Evolutionary conservation across 2,329 filamentous ascomycete genomes (phyloP), one percentile per base, ranked within the genome.

Genomic region (Zasmidium cellare): DNA sequence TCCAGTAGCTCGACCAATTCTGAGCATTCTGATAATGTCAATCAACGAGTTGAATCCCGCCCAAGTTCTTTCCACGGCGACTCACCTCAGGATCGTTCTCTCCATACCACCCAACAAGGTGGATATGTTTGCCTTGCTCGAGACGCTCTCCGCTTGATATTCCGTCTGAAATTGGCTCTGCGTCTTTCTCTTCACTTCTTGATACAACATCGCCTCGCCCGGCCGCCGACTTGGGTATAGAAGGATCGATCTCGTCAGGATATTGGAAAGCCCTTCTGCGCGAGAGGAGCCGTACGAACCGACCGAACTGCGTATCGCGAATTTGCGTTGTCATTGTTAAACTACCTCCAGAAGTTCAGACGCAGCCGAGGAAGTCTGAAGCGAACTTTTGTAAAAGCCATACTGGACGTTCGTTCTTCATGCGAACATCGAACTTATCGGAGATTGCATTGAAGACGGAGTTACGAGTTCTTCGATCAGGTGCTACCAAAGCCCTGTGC

Each of bases 1-100:
- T 41, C 35, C 35, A 65, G 83, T 83, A 44, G 82, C 75, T 3
- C 75, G 72, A 46, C 80, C 77, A 0, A 79, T 82, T 55, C 80
- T 73, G 16, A 81, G 56, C 53, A 76, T 79, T 56, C 82, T 77
- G 11, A 78, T 62, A 22, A 72, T 28, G 6, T 28, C 25, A 6
- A 28, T 28, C 71, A 0, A 75, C 77, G 12, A 79, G 74, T 54
- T 75, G 74, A 44, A 69, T 58, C 58, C 77, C 77, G 64, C 74
- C 76, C 47, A 56, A 55, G 0, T 55, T 60, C 1, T 68, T 68
- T 75, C 76, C 76, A 50, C 76, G 77, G 16, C 55, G 51, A 18
- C 46, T 35, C 20, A 51, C 55, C 20, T 55, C 52, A 41, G 57
- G 52, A 16, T 59, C 57, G 16, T 55, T 44, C 9, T 31, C 24